Evolutionary conservation across 257 asterid genomes (phyloP).

Genomic region (Salvia splendens): DNA sequence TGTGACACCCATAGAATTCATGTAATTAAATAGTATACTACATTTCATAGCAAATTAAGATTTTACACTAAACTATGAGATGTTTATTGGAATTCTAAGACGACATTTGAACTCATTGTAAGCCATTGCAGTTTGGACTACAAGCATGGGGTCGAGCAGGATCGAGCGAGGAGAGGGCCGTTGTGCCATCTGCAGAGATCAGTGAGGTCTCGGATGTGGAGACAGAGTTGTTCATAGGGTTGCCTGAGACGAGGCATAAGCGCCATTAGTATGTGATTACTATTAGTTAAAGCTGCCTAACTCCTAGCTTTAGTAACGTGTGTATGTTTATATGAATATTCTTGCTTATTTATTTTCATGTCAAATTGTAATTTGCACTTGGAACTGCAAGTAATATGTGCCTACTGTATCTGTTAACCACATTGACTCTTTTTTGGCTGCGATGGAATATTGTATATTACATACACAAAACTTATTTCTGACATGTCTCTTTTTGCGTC

Average conservation of each 20-base stretch:
- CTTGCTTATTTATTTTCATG: neutral
- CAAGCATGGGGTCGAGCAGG: slow-evolving; percentile 29
- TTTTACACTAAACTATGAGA: too few species aligned
- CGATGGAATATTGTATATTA: neutral
- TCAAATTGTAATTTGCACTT: neutral
- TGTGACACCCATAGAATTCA: too few species aligned
- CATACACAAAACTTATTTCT: too few species aligned
- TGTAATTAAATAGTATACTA: too few species aligned
- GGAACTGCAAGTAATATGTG: slow-evolving; percentile 31
- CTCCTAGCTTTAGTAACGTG: slow-evolving; percentile 22
- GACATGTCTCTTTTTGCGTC: too few species aligned
- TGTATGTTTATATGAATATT: slow-evolving; percentile 2
- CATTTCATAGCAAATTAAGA: too few species aligned
- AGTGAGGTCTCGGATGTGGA: slow-evolving; percentile 84
- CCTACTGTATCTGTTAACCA: slow-evolving; percentile 15
- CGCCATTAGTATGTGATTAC: slow-evolving; percentile 34
- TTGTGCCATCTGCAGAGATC: slow-evolving; percentile 41
- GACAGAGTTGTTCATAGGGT: slow-evolving; percentile 84
- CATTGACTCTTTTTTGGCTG: slow-evolving; percentile 16
- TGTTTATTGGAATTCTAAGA: neutral
- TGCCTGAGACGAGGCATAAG: slow-evolving; percentile 62
- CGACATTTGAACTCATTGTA: neutral
- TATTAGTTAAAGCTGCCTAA: neutral
- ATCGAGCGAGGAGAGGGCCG: slow-evolving; percentile 42
- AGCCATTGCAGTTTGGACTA: slow-evolving; percentile 42